These are phyloP conservation scores for Melampsora americana DNA, from an alignment of 1,284 basidiomycete genomes.

Conservation along the genomic window DNA sequence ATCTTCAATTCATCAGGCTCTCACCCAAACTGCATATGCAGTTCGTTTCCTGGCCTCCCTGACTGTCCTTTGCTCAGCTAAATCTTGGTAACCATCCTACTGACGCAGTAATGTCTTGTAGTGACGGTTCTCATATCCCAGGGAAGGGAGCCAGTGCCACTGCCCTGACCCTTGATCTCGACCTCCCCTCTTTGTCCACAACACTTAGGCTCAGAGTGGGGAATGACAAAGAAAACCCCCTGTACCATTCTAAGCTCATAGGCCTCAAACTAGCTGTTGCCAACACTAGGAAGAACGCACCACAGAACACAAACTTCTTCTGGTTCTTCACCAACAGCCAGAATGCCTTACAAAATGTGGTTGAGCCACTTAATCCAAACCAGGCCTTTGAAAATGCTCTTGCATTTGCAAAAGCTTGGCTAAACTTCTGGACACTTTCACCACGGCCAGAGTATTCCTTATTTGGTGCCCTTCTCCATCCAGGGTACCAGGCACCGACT, in stretches of 20 bases:
- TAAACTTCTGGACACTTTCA: not conserved
- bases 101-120: not conserved
- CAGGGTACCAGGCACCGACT: not conserved
- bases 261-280: not conserved
- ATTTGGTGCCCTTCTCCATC: not conserved
- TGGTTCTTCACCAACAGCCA: not conserved
- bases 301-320: not conserved
- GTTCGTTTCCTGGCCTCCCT: not conserved
- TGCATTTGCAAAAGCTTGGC: not conserved
- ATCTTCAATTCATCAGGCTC: not conserved
- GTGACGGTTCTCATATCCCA: not conserved
- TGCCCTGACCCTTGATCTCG: not conserved
- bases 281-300: not conserved
- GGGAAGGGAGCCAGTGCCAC: not conserved
- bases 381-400: not conserved
- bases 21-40: not conserved
- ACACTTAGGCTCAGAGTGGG: not conserved
- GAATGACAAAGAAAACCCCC: not conserved
- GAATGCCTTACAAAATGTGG: not conserved
- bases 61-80: not conserved
- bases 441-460: not conserved
- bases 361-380: not conserved
- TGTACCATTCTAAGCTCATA: not conserved
- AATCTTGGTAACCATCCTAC: not conserved
- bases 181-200: not conserved